Evolutionary conservation across 768 basidiomycete species (phyloP).

Genomic region (Porpolomopsis calyptriformis): DNA sequence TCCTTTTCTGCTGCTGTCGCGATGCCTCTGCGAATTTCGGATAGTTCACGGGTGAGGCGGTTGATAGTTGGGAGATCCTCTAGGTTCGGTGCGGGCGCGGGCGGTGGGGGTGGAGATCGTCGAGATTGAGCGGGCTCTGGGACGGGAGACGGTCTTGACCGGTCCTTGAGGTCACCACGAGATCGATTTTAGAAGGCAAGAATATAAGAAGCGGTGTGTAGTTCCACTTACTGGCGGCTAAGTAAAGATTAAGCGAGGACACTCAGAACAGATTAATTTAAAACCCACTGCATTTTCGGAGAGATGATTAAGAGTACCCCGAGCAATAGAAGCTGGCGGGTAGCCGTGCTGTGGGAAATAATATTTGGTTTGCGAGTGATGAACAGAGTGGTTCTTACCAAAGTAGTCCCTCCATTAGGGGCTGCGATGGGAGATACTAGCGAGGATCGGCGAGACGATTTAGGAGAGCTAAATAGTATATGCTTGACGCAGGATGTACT

Average conservation of each 20-base stretch:
- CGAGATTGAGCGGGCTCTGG: neutral
- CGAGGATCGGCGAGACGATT: neutral
- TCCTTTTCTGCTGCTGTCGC: slow-evolving; percentile 18
- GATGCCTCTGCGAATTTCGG: slow-evolving; percentile 20
- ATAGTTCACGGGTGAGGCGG: slow-evolving; percentile 17
- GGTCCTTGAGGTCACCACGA: no score
- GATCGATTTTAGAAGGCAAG: no score
- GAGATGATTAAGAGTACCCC: no score
- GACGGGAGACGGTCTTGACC: neutral
- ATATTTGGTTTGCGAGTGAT: no score
- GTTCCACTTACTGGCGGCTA: no score
- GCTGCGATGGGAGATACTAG: neutral
- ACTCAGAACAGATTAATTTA: no score
- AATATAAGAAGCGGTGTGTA: no score
- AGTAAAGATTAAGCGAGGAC: no score
- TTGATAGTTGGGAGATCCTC: neutral
- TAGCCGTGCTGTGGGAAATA: no score
- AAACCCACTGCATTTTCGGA: no score
- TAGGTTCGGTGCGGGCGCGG: neutral
- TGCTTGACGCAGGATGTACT: neutral
- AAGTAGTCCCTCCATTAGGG: neutral
- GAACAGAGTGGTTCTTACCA: neutral
- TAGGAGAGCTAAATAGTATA: neutral
- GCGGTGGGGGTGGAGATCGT: neutral
- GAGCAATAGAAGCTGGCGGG: no score